These are phyloP conservation scores for Paecilomyces sp. DNA, from an alignment of 2,329 filamentous ascomycete genomes.

Conservation along the genomic window DNA sequence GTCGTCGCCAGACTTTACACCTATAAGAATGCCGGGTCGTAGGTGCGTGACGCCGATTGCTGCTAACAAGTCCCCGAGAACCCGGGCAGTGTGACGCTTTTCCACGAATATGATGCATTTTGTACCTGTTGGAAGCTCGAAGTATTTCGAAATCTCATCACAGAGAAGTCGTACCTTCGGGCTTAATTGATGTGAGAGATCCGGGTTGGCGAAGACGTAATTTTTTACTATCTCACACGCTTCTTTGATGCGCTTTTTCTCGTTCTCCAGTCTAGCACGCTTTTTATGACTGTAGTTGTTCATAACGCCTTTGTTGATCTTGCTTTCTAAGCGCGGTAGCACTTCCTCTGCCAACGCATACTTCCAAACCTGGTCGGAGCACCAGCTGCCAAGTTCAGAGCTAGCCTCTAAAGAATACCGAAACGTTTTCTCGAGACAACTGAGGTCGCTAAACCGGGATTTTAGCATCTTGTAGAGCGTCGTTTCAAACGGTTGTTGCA, in stretches of 20 bases:
- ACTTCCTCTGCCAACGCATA: conserved; percentile 60
- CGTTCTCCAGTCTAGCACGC: conserved; percentile 42
- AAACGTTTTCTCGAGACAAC: conserved; percentile 52
- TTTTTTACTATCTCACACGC: conserved; percentile 51
- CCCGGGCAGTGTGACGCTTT: conserved; percentile 65
- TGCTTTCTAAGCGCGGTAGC: conserved; percentile 54
- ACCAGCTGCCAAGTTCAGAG: conserved; percentile 71
- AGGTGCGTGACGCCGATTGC: conserved; percentile 53
- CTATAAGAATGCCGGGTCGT: conserved; percentile 57
- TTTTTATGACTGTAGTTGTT: background rate
- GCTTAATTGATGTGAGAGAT: conserved; percentile 48
- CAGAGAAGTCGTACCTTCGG: conserved; percentile 64
- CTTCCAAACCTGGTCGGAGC: conserved; percentile 73
- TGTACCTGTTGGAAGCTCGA: conserved; percentile 48
- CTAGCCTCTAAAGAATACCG: conserved; percentile 53
- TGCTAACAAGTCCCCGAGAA: conserved; percentile 63
- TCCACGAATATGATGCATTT: conserved; percentile 87
- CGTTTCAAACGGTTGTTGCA: conserved; percentile 54
- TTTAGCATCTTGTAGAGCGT: conserved; percentile 55
- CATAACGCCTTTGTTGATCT: conserved; percentile 11
- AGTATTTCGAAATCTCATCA: conserved; percentile 55
- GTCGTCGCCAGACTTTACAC: conserved; percentile 44
- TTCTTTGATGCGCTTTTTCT: conserved; percentile 51
- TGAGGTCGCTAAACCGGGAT: conserved; percentile 44
- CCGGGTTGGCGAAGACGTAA: conserved; percentile 40